These are phyloP conservation scores for Pugionium cornutum DNA, from an alignment of 345 rosid species.

Conservation along the genomic window DNA sequence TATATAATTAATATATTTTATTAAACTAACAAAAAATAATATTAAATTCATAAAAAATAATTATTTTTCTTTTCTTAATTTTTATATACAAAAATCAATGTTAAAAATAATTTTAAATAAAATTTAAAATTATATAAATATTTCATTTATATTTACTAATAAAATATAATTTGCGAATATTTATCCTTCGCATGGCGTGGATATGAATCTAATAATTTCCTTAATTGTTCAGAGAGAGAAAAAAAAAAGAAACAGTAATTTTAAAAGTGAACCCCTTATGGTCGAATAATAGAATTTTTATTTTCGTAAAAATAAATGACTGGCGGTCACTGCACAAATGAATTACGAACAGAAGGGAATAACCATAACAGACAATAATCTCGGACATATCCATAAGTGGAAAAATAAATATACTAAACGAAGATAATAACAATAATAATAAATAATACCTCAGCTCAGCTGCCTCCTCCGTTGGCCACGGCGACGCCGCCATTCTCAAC, in stretches of 20 bases:
- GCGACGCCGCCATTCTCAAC: slow-evolving; percentile 50
- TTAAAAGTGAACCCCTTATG: not conserved
- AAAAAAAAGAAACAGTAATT: not conserved
- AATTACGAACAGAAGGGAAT: slow-evolving; percentile 22
- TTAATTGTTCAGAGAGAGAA: not conserved
- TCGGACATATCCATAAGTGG: slow-evolving; percentile 31
- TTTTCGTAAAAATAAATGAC: slow-evolving; percentile 30
- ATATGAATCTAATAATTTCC: too few species aligned
- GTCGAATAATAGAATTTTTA: slow-evolving; percentile 20
- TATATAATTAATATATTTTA: too few species aligned
- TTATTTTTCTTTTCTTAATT: too few species aligned
- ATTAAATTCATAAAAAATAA: too few species aligned
- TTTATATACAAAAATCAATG: too few species aligned
- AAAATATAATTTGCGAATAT: too few species aligned
- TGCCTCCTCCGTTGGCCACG: slow-evolving; percentile 47
- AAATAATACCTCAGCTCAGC: slow-evolving; percentile 16
- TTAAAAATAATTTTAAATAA: too few species aligned
- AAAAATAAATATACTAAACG: not conserved
- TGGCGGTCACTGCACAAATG: slow-evolving; percentile 43
- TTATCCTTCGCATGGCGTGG: too few species aligned
- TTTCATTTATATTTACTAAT: too few species aligned
- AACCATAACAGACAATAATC: slow-evolving; percentile 21
- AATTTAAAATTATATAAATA: too few species aligned
- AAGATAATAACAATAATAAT: not conserved
- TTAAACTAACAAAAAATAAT: too few species aligned